Percentiles rank a stretch among this genome's conserved stretches.
phyloP scores from a whole-genome alignment of 2,329 filamentous ascomycete species.

The Arachnopeziza araneosa region DNA sequence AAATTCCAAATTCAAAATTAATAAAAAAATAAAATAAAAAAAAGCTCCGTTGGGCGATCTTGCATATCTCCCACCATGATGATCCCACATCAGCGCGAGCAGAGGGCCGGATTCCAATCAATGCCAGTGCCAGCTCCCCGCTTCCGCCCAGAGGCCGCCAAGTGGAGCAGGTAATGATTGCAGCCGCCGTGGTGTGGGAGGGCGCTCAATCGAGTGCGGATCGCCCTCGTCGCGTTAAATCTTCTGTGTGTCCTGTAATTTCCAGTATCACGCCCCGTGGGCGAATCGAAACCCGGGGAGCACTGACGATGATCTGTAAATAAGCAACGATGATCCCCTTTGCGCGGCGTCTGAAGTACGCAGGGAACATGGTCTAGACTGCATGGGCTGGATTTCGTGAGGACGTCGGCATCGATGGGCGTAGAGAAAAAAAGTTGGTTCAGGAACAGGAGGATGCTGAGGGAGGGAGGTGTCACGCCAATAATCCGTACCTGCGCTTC shows the following conservation, averaged over 20 bases:
- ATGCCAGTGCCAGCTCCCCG: slow-evolving; percentile 1
- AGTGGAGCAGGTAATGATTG: slow-evolving; percentile 1
- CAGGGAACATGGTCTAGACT: neutral
- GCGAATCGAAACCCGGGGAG: slow-evolving; percentile 10
- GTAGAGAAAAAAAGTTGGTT: neutral
- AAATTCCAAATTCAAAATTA: too few species aligned
- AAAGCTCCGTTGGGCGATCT: neutral
- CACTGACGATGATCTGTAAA: slow-evolving; percentile 10
- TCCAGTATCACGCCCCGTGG: neutral
- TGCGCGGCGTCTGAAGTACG: neutral
- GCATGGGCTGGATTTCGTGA: neutral
- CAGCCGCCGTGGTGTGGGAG: slow-evolving; percentile 9
- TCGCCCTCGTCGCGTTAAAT: slow-evolving; percentile 8
- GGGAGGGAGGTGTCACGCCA: neutral
- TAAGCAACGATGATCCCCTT: slow-evolving; percentile 14
- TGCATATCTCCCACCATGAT: neutral
- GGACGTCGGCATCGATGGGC: neutral
- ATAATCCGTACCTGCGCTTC: slow-evolving; percentile 1
- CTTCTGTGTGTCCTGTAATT: neutral
- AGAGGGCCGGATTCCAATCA: slow-evolving; percentile 8
- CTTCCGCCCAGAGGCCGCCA: neutral
- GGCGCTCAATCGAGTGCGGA: slow-evolving; percentile 9
- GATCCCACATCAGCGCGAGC: neutral
- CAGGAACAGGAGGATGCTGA: neutral
- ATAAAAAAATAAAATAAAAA: neutral